Base-by-base conservation (phyloP, 2,329 filamentous ascomycete species). In the Incumbomyces delicatus region DNA sequence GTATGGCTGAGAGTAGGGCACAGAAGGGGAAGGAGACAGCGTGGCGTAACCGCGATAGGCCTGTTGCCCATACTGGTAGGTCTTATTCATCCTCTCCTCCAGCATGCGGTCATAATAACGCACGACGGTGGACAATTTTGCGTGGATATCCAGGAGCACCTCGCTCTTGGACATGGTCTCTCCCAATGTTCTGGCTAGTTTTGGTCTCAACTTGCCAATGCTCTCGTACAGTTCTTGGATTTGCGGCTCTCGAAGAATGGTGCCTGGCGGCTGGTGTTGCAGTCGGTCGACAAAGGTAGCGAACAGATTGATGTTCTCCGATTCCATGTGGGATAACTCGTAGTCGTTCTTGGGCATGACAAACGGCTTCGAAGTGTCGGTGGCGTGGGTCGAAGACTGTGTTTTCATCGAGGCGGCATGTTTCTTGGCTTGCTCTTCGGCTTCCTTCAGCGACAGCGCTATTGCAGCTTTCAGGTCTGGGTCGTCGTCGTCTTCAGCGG, bases 111-210 rank as follows among this genome's bases (percentile, higher is more conserved):
- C 92, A 61, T 98, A 98, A 62, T 96, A 96, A 30, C 92, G 80
- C 4, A 98, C 92, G 20, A 96, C 92, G 0, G 90, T 95, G 0
- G 90, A 92, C 18, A 98, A 73, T 63, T 98, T 98, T 14, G 88
- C 85, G 62, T 98, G 92, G 0, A 98, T 73, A 63, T 98, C 92
- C 18, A 96, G 77, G 8, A 98, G 74, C 0, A 90, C 92, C 63
- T 98, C 89, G 65, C 96, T 92, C 66, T 98, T 98, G 77, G 92
- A 96, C 92, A 98, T 96, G 0, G 92, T 95, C 69, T 98, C 92
- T 46, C 92, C 92, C 61, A 96, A 95, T 0, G 90, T 95, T 48
- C 92, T 79, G 3, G 92, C 92, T 46, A 98, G 73, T 65, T 98
- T 98, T 1, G 92, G 92, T 41, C 92, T 78, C 52, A 98, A 70